Evolutionary conservation across 306 rosid genomes (phyloP).

Genomic region (Begonia masoniana): DNA sequence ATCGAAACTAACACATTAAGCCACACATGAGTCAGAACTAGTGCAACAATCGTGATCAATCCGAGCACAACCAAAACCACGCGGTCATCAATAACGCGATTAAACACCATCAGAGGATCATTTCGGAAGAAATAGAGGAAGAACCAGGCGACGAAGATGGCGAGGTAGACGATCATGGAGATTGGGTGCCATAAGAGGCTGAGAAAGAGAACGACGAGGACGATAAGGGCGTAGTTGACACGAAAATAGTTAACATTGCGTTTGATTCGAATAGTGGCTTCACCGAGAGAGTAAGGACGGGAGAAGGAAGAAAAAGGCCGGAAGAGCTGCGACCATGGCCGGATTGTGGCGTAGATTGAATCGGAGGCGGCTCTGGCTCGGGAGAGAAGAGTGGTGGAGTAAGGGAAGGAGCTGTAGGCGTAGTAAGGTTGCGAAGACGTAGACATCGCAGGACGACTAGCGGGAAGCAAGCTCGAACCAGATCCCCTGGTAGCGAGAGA

Average conservation of each 20-base stretch:
- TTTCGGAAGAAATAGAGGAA: constrained; percentile 51
- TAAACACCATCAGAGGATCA: constrained; percentile 27
- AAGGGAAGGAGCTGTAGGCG: not conserved
- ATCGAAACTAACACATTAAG: constrained; percentile 49
- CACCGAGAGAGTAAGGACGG: constrained; percentile 40
- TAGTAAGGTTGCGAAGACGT: not conserved
- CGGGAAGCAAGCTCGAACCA: not conserved
- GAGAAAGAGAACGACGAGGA: constrained; percentile 41
- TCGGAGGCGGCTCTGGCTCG: constrained; percentile 15
- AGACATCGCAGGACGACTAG: not conserved
- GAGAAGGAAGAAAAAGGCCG: constrained; percentile 30
- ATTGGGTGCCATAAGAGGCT: constrained; percentile 76
- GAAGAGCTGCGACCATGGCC: constrained; percentile 56
- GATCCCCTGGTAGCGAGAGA: not conserved
- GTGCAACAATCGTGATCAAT: constrained; percentile 33
- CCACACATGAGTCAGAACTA: constrained; percentile 47
- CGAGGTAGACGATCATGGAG: constrained; percentile 56
- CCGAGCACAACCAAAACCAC: constrained; percentile 23
- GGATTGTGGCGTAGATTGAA: constrained; percentile 30
- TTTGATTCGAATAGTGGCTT: constrained; percentile 32
- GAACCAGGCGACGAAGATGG: constrained; percentile 54
- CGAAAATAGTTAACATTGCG: constrained; percentile 60
- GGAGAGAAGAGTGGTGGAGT: constrained; percentile 11
- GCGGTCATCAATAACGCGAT: constrained; percentile 43
- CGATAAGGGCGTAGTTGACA: constrained; percentile 39